Conservation (phyloP, 257 asterid species). For the Solanum sparsipilum region DNA sequence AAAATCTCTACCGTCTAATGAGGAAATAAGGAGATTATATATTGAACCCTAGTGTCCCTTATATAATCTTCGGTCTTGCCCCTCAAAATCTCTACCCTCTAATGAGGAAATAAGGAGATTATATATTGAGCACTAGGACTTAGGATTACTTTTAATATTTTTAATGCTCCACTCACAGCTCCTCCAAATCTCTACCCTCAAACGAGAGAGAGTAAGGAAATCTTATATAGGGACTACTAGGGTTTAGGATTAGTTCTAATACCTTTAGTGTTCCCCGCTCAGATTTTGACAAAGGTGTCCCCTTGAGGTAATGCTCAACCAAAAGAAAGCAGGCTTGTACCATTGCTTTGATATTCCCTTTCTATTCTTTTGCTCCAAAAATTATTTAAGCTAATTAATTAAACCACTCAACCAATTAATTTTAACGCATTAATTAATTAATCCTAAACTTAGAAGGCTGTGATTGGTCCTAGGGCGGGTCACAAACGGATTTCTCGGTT, state of each 20-base stretch:
- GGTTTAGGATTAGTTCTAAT: background rate
- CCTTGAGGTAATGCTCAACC: background rate
- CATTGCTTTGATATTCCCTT: background rate
- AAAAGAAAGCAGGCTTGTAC: background rate
- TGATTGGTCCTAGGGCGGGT: too few relatives aligned
- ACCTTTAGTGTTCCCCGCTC: background rate
- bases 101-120: too few relatives aligned
- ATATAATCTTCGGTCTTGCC: too few relatives aligned
- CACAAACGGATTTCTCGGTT: too few relatives aligned
- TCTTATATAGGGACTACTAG: background rate
- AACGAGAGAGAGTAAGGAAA: background rate
- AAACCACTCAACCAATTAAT: background rate
- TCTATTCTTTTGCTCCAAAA: background rate
- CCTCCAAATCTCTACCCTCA: background rate
- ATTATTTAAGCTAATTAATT: background rate
- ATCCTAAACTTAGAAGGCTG: background rate
- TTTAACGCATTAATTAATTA: background rate
- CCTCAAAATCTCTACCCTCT: too few relatives aligned
- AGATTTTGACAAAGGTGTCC: background rate
- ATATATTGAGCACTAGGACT: too few relatives aligned
- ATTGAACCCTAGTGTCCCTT: too few relatives aligned
- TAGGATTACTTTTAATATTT: too few relatives aligned
- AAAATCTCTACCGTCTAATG: too few relatives aligned
- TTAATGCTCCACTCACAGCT: background rate
- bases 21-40: too few relatives aligned